A percentile compares a stretch with the other conserved stretches of the same genome.
These are phyloP conservation scores for Aureobasidium sp. DNA, from an alignment of 2,329 filamentous ascomycete species.

Conservation along the genomic window DNA sequence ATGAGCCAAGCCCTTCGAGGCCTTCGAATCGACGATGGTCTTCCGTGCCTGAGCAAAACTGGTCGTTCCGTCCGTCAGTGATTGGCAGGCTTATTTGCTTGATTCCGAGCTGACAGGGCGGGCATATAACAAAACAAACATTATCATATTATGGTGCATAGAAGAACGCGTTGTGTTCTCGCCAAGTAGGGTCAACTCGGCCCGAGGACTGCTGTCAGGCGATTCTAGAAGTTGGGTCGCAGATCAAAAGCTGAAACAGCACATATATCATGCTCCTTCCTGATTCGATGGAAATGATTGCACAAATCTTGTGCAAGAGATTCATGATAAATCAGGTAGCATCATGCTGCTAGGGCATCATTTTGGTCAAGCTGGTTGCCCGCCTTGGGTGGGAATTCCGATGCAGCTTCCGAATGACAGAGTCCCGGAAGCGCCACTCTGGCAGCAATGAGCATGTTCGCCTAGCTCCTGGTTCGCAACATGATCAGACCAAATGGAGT, in stretches of 20 bases:
- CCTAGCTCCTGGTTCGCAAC: neutral
- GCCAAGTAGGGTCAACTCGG: neutral
- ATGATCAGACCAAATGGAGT: neutral
- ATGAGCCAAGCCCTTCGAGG: neutral
- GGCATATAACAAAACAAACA: neutral
- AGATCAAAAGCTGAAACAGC: too few relatives aligned
- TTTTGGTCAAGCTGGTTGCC: neutral
- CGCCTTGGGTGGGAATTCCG: neutral
- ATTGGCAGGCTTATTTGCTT: neutral
- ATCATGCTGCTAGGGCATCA: neutral
- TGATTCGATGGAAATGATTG: neutral
- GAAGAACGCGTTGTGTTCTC: neutral
- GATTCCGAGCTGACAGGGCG: neutral
- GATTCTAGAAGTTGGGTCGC: neutral
- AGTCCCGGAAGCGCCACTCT: neutral
- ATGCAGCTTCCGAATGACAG: neutral
- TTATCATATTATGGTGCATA: too few relatives aligned
- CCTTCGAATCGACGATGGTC: neutral
- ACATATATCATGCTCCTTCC: too few relatives aligned
- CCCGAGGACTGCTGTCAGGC: neutral
- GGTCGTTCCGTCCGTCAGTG: neutral
- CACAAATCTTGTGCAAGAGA: neutral
- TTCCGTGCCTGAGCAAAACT: neutral
- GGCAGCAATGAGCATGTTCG: neutral
- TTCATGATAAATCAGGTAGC: neutral